A percentile compares a stretch with the other conserved stretches of the same genome.
Conservation (phyloP, 495 filamentous ascomycete genomes). For the Penicillium turbatum region DNA sequence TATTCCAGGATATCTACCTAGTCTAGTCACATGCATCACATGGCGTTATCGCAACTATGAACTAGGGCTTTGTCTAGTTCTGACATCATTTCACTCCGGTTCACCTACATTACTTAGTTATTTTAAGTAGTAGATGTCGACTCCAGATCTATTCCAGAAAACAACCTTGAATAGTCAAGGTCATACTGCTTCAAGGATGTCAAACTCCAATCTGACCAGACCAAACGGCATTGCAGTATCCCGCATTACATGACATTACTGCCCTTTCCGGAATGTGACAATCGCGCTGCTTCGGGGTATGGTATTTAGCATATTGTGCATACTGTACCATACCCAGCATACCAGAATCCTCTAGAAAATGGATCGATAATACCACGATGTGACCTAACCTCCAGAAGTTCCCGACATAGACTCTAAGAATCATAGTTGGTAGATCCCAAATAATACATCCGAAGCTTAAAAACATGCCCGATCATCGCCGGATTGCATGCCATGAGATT, state of each 20-base stretch:
- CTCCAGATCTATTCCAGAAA: neutral
- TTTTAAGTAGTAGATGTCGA: too few species aligned
- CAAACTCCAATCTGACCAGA: neutral
- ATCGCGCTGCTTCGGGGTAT: constrained; percentile 4
- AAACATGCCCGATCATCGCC: constrained; percentile 14
- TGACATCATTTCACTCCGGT: constrained; percentile 15
- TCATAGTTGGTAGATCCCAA: neutral
- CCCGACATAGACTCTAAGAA: neutral
- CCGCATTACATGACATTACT: constrained; percentile 3
- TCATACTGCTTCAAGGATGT: neutral
- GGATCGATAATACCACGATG: constrained; percentile 5
- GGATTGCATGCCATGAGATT: constrained; percentile 21
- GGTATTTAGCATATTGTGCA: constrained; percentile 29
- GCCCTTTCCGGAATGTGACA: constrained; percentile 17
- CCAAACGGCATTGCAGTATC: neutral
- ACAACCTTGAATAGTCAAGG: constrained; percentile 8
- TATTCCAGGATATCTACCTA: neutral
- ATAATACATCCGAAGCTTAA: neutral
- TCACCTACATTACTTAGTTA: neutral
- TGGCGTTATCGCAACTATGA: neutral
- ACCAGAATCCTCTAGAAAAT: constrained; percentile 16
- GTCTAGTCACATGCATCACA: constrained; percentile 16
- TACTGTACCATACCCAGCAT: constrained; percentile 11
- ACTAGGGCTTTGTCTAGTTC: neutral
- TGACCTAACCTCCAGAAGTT: neutral